Percentiles rank a stretch among this genome's conserved stretches.
Evolutionary conservation across 768 basidiomycete species (phyloP).

Genomic region (Termitomyces sp.): DNA sequence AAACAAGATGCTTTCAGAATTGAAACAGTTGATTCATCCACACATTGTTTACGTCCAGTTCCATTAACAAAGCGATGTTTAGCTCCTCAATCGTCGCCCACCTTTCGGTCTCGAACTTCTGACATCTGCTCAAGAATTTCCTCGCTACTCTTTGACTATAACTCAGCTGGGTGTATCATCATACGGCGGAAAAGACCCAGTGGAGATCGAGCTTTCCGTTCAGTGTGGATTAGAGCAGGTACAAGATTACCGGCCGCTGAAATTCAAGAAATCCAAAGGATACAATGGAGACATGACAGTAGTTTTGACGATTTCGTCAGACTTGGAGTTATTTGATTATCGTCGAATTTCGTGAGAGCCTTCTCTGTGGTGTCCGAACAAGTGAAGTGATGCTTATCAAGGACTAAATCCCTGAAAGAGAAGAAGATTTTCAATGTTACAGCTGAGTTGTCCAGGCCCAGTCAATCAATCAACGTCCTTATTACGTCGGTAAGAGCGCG

Average conservation of each 20-base stretch:
- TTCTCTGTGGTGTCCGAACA: background rate
- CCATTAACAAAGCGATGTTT: background rate
- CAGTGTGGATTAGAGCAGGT: slow-evolving; percentile 46
- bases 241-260: slow-evolving; percentile 17
- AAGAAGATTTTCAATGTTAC: slow-evolving; percentile 55
- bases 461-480: slow-evolving; percentile 57
- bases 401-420: slow-evolving; percentile 62
- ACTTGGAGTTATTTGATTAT: slow-evolving; percentile 71
- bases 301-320: slow-evolving; percentile 72
- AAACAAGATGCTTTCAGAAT: slow-evolving; percentile 54
- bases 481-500: slow-evolving; percentile 52
- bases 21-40: slow-evolving; percentile 44
- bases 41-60: background rate
- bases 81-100: slow-evolving; percentile 71
- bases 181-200: slow-evolving; percentile 41
- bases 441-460: slow-evolving; percentile 64
- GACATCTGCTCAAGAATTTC: slow-evolving; percentile 54
- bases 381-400: slow-evolving; percentile 21
- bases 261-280: slow-evolving; percentile 38
- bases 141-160: slow-evolving; percentile 53
- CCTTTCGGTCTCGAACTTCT: slow-evolving; percentile 74
- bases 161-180: slow-evolving; percentile 39
- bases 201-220: slow-evolving; percentile 51
- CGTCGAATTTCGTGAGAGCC: slow-evolving; percentile 65
- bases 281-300: slow-evolving; percentile 55